Conservation (phyloP, 306 rosid genomes). For the Citrullus amarus region DNA sequence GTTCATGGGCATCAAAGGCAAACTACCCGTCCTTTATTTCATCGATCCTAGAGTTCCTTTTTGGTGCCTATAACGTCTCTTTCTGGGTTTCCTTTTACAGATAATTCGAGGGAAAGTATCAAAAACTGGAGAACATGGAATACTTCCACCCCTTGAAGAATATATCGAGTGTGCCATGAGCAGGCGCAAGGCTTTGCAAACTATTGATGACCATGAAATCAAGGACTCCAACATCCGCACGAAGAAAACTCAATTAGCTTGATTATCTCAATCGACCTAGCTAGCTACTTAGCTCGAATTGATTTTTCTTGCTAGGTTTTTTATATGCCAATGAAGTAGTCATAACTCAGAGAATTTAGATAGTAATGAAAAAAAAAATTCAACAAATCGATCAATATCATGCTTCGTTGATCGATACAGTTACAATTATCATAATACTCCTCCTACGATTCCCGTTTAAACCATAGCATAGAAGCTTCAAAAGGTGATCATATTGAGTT, state of each 20-base stretch:
- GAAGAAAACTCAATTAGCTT: slow-evolving; percentile 19
- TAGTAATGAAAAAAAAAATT: neutral
- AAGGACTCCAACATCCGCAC: neutral
- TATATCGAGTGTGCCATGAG: slow-evolving; percentile 27
- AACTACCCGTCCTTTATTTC: neutral
- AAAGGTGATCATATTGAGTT: slow-evolving; percentile 20
- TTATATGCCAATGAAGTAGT: neutral
- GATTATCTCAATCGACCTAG: neutral
- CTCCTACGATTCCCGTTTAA: neutral
- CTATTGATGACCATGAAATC: slow-evolving; percentile 6
- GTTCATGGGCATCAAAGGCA: slow-evolving; percentile 93
- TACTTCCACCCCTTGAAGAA: slow-evolving; percentile 30
- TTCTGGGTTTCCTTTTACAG: slow-evolving; percentile 26
- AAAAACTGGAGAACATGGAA: slow-evolving; percentile 21
- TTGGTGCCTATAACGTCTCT: neutral
- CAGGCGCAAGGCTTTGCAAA: slow-evolving; percentile 20
- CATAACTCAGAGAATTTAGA: neutral
- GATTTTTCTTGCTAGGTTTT: neutral
- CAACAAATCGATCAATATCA: neutral
- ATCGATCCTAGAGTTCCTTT: neutral
- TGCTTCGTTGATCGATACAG: neutral
- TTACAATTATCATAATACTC: neutral
- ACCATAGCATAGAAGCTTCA: neutral
- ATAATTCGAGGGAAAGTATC: slow-evolving; percentile 40
- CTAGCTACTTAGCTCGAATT: neutral